phyloP scores from a whole-genome alignment of 192 early-diverging fungal genomes.

The Rhizoclosmatium globosum region DNA sequence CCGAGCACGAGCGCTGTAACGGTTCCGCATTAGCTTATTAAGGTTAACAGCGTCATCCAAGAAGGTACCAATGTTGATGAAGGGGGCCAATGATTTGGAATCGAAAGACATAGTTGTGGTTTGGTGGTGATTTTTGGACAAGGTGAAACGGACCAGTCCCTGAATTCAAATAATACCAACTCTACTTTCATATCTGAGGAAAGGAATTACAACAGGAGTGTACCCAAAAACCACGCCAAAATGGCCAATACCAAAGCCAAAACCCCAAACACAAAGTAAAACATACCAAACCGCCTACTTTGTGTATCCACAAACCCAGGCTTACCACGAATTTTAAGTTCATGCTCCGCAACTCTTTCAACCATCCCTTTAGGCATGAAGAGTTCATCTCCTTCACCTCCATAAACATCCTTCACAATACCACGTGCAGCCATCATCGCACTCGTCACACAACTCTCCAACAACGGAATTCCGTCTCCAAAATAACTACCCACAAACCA shows the following conservation, averaged over 20 bases:
- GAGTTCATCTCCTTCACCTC: background rate
- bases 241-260: background rate
- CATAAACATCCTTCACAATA: slow-evolving; percentile 32
- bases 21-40: too few relatives aligned
- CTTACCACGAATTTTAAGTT: background rate
- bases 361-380: slow-evolving; percentile 31
- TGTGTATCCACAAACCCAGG: background rate
- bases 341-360: slow-evolving; percentile 8
- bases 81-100: slow-evolving; percentile 1
- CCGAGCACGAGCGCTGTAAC: slow-evolving; percentile 52
- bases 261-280: slow-evolving; percentile 25
- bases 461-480: slow-evolving; percentile 56
- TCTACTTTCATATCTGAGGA: background rate
- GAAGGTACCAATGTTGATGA: slow-evolving; percentile 55
- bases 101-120: background rate
- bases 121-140: background rate
- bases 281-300: background rate
- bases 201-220: background rate
- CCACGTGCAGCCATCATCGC: slow-evolving; percentile 42
- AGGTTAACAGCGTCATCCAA: background rate
- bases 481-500: slow-evolving; percentile 64
- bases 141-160: too few relatives aligned
- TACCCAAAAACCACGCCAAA: background rate
- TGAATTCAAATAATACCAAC: background rate
- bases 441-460: slow-evolving; percentile 65